Conservation (phyloP, 441 rosid genomes). For the Cnidoscolus chayamansa region DNA sequence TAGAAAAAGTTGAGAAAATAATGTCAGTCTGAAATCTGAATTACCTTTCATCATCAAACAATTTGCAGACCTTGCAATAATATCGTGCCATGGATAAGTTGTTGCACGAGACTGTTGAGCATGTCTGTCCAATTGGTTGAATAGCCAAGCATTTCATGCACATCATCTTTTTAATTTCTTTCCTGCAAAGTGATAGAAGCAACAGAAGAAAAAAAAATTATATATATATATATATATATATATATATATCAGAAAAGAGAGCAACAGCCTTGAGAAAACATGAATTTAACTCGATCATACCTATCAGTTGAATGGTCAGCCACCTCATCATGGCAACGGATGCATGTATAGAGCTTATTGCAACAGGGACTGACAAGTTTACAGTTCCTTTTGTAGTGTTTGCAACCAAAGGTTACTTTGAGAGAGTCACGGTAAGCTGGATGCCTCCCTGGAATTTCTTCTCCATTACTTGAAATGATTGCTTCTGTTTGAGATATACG, state of each 20-base stretch:
- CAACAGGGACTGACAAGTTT: constrained; percentile 68
- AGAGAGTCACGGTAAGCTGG: constrained; percentile 55
- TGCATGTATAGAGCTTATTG: constrained; percentile 61
- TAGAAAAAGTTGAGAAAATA: neutral
- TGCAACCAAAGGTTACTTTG: constrained; percentile 51
- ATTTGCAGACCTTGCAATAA: constrained; percentile 73
- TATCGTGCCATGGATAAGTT: constrained; percentile 64
- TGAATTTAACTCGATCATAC: constrained; percentile 30
- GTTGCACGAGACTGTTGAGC: constrained; percentile 53
- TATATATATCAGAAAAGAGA: neutral
- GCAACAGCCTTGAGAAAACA: constrained; percentile 11
- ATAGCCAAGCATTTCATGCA: constrained; percentile 76
- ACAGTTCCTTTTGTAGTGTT: constrained; percentile 74
- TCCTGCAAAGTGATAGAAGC: constrained; percentile 37
- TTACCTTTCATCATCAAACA: constrained; percentile 71
- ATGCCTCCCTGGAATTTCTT: constrained; percentile 47
- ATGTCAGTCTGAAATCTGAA: neutral
- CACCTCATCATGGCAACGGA: constrained; percentile 78
- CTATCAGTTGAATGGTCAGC: constrained; percentile 64
- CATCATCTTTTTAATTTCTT: constrained; percentile 63
- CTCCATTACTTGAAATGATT: constrained; percentile 29
- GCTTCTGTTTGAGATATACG: constrained; percentile 34
- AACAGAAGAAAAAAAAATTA: constrained; percentile 6
- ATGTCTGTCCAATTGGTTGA: constrained; percentile 53
- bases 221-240: no score